Evolutionary conservation across 2,329 filamentous ascomycete species (phyloP), one percentile per base, ranked within the genome.

Genomic region (Botrytis squamosa): DNA sequence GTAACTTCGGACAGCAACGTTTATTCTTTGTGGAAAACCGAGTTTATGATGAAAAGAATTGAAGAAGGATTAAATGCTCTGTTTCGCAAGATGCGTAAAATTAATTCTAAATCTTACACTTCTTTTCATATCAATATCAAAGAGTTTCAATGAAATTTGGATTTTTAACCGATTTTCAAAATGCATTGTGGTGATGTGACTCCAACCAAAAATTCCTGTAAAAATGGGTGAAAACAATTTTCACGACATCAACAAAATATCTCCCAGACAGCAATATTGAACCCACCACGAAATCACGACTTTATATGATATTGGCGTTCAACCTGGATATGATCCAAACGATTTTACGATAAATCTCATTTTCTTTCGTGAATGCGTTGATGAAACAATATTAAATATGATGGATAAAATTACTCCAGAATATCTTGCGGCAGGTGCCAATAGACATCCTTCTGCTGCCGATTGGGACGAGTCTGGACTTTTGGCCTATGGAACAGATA

Each of bases 401-500:
- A 57, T 57, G 52, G 52, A 75, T 71, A 75, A 77, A 73, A 73
- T 76, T 49, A 74, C 49, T 38, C 57, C 77, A 49, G 77, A 80
- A 55, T 82, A 82, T 75, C 76, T 81, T 46, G 77, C 93, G 65
- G 90, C 91, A 76, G 96, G 96, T 75, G 95, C 94, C 65, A 99
- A 98, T 83, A 88, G 95, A 79, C 93, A 98, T 80, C 92, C 95
- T 29, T 91, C 92, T 25, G 93, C 94, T 42, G 95, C 95, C 42
- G 95, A 98, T 84, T 99, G 96, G 96, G 90, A 92, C 80, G 84
- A 87, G 76, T 85, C 85, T 33, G 93, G 92, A 16, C 81, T 94
- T 63, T 86, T 99, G 71, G 96, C 94, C 44, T 99, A 93, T 84
- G 96, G 96, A 46, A 92, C 95, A 14, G 93, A 97, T 83, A 90